Percentiles rank a stretch among this genome's conserved stretches.
Conservation (phyloP, 768 basidiomycete genomes). For the Termitomyces heimii region DNA sequence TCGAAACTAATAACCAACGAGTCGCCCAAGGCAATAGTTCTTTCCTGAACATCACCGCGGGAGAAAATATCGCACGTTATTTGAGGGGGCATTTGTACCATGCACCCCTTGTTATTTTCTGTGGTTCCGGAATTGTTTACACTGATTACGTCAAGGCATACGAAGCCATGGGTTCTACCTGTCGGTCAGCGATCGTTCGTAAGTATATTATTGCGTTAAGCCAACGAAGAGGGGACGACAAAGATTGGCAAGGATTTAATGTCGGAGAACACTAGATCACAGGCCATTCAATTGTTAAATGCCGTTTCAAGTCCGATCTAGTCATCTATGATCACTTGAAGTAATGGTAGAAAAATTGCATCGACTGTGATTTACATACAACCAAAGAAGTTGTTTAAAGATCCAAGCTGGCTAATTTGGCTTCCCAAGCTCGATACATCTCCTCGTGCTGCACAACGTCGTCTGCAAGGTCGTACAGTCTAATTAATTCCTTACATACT, state of each 20-base stretch:
- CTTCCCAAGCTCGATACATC: conserved; percentile 3
- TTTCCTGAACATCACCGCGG: conserved; percentile 15
- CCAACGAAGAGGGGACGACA: conserved; percentile 5
- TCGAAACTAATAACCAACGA: conserved; percentile 7
- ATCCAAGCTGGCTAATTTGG: not conserved
- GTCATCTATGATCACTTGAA: too few relatives aligned
- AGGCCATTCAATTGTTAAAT: too few relatives aligned
- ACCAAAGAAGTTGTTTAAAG: not conserved
- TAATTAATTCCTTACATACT: conserved; percentile 4
- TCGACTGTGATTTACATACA: not conserved
- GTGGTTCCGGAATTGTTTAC: conserved; percentile 11
- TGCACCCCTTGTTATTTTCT: conserved; percentile 21
- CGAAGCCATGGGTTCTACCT: conserved; percentile 16
- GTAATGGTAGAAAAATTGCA: not conserved
- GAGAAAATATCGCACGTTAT: conserved; percentile 18
- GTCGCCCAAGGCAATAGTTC: not conserved
- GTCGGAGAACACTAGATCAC: not conserved
- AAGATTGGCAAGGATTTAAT: conserved; percentile 8
- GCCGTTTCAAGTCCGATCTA: too few relatives aligned
- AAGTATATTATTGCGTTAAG: conserved; percentile 9
- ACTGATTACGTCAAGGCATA: conserved; percentile 17
- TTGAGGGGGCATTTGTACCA: conserved; percentile 15
- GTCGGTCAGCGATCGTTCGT: conserved; percentile 3
- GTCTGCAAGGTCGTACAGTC: conserved; percentile 1
- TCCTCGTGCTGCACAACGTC: conserved; percentile 4